Conservation (phyloP, 129 eudicot species). For the Smallanthus sonchifolius region DNA sequence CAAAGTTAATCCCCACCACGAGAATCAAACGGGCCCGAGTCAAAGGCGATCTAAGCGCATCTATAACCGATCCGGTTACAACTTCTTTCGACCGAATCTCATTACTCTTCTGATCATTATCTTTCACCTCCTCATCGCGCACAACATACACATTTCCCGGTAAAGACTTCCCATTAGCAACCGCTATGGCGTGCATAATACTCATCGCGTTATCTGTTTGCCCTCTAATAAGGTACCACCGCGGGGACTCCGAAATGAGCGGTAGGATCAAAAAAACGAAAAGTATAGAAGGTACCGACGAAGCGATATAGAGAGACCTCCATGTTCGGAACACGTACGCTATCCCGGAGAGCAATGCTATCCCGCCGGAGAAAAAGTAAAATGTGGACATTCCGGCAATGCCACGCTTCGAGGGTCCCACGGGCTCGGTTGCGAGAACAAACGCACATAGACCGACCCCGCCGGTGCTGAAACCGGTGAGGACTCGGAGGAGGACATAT, state of each 20-base stretch:
- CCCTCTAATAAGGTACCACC: constrained; percentile 87
- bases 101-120: constrained; percentile 3
- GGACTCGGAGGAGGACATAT: constrained; percentile 67
- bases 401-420: constrained; percentile 85
- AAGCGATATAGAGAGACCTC: constrained; percentile 71
- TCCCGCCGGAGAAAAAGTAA: constrained; percentile 92
- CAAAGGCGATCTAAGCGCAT: constrained; percentile 49
- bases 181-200: constrained; percentile 58
- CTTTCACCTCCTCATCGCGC: constrained; percentile 55
- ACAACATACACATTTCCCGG: constrained; percentile 55
- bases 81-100: constrained; percentile 29
- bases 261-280: constrained; percentile 61
- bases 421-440: constrained; percentile 94
- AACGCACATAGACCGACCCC: constrained; percentile 92
- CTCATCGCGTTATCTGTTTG: constrained; percentile 50
- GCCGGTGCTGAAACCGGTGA: constrained; percentile 88
- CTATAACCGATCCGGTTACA: constrained; percentile 53
- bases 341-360: constrained; percentile 66
- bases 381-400: constrained; percentile 93
- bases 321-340: constrained; percentile 74
- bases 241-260: constrained; percentile 83
- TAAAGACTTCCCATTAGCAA: constrained; percentile 37
- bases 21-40: constrained; percentile 65
- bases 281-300: constrained; percentile 71
- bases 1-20: constrained; percentile 62